Evolutionary conservation across 2,329 filamentous ascomycete genomes (phyloP).

Genomic region (Tolypocladium cylindrosporum): DNA sequence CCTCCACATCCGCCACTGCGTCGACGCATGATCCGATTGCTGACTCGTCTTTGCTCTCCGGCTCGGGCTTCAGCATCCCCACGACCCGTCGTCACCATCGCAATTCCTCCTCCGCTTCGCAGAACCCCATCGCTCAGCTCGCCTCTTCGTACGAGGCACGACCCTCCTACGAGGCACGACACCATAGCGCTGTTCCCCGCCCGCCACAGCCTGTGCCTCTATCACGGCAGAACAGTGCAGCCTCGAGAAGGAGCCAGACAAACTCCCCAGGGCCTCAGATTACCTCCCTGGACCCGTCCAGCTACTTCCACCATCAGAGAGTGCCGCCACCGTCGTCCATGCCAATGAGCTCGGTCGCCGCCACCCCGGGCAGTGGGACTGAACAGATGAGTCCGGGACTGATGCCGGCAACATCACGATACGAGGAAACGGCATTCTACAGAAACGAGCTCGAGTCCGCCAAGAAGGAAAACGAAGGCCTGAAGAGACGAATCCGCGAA

Average conservation of each 20-base stretch:
- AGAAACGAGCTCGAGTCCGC: conserved; percentile 49
- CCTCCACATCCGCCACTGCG: conserved; percentile 47
- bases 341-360: conserved; percentile 26
- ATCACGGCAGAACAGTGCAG: conserved; percentile 44
- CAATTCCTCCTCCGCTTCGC: conserved; percentile 48
- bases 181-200: conserved; percentile 30
- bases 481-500: conserved; percentile 52
- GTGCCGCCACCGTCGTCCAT: conserved; percentile 24
- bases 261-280: conserved; percentile 35
- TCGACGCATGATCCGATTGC: conserved; percentile 36
- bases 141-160: conserved; percentile 26
- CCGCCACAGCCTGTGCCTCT: conserved; percentile 33
- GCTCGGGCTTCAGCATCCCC: conserved; percentile 48
- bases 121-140: conserved; percentile 30
- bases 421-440: conserved; percentile 53
- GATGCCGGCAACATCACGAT: conserved; percentile 46
- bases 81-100: conserved; percentile 45
- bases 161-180: conserved; percentile 16
- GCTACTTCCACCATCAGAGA: conserved; percentile 39
- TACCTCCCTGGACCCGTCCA: conserved; percentile 32
- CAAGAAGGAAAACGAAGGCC: conserved; percentile 53
- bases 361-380: conserved; percentile 27
- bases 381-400: conserved; percentile 42
- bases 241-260: conserved; percentile 42
- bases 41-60: conserved; percentile 44